phyloP scores from a whole-genome alignment of 2,329 filamentous ascomycete genomes.

The Epichloe gansuensis region DNA sequence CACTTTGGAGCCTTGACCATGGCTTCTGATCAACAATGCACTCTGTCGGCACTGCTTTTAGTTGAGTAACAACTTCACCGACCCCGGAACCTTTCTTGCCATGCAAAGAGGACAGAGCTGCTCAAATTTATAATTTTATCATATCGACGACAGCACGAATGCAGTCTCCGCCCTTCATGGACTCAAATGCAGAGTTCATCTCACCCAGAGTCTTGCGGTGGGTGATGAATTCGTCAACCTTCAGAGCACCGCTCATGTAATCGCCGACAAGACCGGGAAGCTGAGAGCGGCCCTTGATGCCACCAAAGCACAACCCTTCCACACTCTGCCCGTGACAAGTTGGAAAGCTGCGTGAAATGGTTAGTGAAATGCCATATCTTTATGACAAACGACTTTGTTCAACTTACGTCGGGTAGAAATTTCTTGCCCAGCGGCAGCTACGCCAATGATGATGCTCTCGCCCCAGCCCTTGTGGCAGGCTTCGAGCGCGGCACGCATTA shows the following conservation, averaged over 20 bases:
- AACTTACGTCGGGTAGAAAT: slow-evolving; percentile 82
- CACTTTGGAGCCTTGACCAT: not conserved
- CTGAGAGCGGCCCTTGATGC: slow-evolving; percentile 94
- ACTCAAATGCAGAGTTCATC: slow-evolving; percentile 83
- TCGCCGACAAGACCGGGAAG: slow-evolving; percentile 77
- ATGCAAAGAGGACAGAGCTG: not conserved
- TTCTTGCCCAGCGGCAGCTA: slow-evolving; percentile 91
- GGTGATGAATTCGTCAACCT: slow-evolving; percentile 99
- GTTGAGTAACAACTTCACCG: not conserved
- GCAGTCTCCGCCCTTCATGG: slow-evolving; percentile 95
- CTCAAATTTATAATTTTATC: slow-evolving; percentile 24
- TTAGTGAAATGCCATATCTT: not conserved
- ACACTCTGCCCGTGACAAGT: slow-evolving; percentile 92
- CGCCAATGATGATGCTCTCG: slow-evolving; percentile 94
- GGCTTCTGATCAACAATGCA: not conserved
- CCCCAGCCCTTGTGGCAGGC: slow-evolving; percentile 99
- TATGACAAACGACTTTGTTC: not conserved
- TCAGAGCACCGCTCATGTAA: slow-evolving; percentile 80
- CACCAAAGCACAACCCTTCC: slow-evolving; percentile 98
- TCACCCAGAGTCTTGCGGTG: slow-evolving; percentile 72
- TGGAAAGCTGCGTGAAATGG: slow-evolving; percentile 65
- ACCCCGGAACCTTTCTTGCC: not conserved
- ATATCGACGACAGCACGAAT: slow-evolving; percentile 84
- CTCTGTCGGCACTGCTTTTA: not conserved
- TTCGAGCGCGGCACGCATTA: slow-evolving; percentile 92